Percentiles rank a stretch among this genome's conserved stretches.
These are phyloP conservation scores for Verticillium longisporum DNA, from an alignment of 2,329 filamentous ascomycete genomes.

Conservation along the genomic window DNA sequence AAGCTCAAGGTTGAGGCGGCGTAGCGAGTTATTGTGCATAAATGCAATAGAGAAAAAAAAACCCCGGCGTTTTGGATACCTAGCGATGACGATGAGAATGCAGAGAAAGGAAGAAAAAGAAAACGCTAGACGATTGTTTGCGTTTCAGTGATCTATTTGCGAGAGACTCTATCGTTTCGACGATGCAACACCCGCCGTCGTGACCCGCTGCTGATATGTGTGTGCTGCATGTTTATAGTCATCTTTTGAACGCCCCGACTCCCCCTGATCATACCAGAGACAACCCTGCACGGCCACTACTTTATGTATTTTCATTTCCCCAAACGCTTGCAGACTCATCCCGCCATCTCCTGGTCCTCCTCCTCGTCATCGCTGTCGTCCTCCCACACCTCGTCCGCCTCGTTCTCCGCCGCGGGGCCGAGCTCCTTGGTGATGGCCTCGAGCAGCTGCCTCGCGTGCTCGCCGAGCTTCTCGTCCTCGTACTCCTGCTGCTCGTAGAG, in stretches of 20 bases:
- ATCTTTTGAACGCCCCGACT: not conserved
- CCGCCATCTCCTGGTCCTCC: conserved; percentile 47
- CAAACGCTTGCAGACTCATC: conserved; percentile 14
- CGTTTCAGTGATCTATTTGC: not conserved
- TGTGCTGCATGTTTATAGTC: not conserved
- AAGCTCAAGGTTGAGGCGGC: conserved; percentile 63
- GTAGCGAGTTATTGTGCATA: not conserved
- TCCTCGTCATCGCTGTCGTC: conserved; percentile 43
- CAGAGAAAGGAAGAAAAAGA: no score
- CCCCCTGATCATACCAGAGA: conserved; percentile 3
- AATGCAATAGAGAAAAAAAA: not conserved
- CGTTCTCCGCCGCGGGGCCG: conserved; percentile 49
- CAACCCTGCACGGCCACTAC: conserved; percentile 10
- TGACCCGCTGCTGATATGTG: not conserved
- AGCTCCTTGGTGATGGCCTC: conserved; percentile 56
- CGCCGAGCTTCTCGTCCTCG: conserved; percentile 71
- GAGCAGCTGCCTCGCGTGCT: conserved; percentile 68
- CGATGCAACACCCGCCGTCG: not conserved
- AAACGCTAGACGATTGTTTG: not conserved
- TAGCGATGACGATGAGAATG: no score
- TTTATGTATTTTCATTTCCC: conserved; percentile 1
- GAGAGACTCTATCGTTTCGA: not conserved
- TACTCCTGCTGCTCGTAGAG: conserved; percentile 77
- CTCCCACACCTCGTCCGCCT: conserved; percentile 49
- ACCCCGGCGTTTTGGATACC: not conserved